Evolutionary conservation across 495 filamentous ascomycete genomes (phyloP).

Genomic region (Physcia stellaris): DNA sequence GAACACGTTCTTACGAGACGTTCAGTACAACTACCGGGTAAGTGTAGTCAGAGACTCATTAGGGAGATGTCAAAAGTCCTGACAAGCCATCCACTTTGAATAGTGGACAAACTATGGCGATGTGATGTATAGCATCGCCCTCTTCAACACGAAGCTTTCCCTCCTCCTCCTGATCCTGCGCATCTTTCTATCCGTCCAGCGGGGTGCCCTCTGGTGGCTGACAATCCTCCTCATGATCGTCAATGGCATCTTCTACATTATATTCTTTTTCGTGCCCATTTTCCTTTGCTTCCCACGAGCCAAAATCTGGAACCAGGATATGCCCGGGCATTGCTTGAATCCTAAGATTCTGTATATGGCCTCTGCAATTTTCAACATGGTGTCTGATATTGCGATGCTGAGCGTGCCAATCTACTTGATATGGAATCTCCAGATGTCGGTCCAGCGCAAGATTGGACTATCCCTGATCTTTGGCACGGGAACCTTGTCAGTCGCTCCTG

Average conservation of each 20-base stretch:
- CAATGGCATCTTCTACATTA: not conserved
- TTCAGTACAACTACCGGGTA: slow-evolving; percentile 4
- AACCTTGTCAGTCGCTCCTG: slow-evolving; percentile 12
- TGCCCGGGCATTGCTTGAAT: slow-evolving; percentile 18
- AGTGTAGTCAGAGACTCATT: too few relatives aligned
- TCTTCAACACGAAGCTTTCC: not conserved
- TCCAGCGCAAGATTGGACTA: slow-evolving; percentile 21
- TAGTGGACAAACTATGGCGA: not conserved
- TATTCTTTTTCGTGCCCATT: not conserved
- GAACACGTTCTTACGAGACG: slow-evolving; percentile 5
- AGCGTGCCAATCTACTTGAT: slow-evolving; percentile 18
- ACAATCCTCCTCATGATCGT: not conserved
- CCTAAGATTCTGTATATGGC: slow-evolving; percentile 11
- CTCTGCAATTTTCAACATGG: slow-evolving; percentile 15
- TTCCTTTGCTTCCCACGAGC: slow-evolving; percentile 4
- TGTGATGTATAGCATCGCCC: not conserved
- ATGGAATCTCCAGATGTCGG: slow-evolving; percentile 17
- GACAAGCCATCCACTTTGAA: too few relatives aligned
- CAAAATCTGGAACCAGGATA: slow-evolving; percentile 3
- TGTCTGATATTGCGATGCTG: slow-evolving; percentile 20
- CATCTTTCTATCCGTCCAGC: not conserved
- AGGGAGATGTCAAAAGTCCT: too few relatives aligned
- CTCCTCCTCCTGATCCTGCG: not conserved
- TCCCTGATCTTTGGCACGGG: slow-evolving; percentile 21
- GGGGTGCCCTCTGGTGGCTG: not conserved